Conservation (phyloP, 352 stramenopile species). For the Pythium apleroticum region DNA sequence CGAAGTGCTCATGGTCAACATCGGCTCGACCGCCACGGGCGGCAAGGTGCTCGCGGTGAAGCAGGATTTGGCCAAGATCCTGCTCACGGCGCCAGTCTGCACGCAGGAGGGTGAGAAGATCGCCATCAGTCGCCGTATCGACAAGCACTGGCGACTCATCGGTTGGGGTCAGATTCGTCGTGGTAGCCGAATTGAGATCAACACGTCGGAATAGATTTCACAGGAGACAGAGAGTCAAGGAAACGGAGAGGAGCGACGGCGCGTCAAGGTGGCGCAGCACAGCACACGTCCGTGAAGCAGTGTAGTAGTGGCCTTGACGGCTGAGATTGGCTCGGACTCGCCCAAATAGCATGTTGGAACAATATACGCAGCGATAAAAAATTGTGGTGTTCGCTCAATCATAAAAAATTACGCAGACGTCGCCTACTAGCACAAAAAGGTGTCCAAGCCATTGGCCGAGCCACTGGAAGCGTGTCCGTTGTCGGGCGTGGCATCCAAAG, state of each 20-base stretch:
- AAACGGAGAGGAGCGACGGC: background rate
- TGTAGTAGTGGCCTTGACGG: conserved; percentile 7
- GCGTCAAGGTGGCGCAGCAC: background rate
- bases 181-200: conserved; percentile 94
- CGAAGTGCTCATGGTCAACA: conserved; percentile 99
- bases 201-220: conserved; percentile 81
- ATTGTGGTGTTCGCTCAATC: background rate
- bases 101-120: conserved; percentile 99
- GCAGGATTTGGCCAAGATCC: conserved; percentile 98
- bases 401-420: no score
- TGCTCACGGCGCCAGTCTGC: conserved; percentile 99
- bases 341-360: conserved; percentile 27
- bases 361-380: conserved; percentile 24
- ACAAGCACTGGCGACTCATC: conserved; percentile 99
- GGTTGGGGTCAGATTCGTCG: conserved; percentile 99
- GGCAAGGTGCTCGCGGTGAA: conserved; percentile 95
- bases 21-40: conserved; percentile 98
- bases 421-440: background rate
- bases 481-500: background rate
- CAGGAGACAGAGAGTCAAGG: conserved; percentile 6
- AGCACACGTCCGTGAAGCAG: background rate
- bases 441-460: background rate
- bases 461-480: background rate
- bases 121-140: conserved; percentile 98
- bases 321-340: conserved; percentile 5